phyloP scores from a whole-genome alignment of 768 basidiomycete species.

The Auricularia auricula-judae region DNA sequence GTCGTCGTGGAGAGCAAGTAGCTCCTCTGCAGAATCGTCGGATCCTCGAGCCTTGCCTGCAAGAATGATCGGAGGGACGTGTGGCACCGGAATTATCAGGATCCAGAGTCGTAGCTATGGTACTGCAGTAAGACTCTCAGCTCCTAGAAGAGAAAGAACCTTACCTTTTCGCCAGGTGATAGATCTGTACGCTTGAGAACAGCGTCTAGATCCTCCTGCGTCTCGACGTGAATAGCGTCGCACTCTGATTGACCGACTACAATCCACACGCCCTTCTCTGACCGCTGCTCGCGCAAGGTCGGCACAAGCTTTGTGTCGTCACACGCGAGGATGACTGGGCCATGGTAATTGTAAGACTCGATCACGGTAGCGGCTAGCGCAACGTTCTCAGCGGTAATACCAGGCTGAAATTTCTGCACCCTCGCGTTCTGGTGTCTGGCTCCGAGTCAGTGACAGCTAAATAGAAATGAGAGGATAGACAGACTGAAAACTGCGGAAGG shows the following conservation, averaged over 20 bases:
- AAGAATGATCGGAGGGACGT: conserved; percentile 24
- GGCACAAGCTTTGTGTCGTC: conserved; percentile 12
- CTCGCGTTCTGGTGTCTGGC: too few species aligned
- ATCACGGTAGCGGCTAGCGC: neutral
- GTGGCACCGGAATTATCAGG: conserved; percentile 21
- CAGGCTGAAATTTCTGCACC: conserved; percentile 5
- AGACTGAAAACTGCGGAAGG: neutral
- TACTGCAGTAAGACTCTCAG: conserved; percentile 10
- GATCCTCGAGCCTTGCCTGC: conserved; percentile 12
- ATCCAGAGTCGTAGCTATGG: conserved; percentile 19
- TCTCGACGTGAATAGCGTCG: conserved; percentile 7
- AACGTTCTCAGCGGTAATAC: conserved; percentile 8
- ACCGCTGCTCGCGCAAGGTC: conserved; percentile 5
- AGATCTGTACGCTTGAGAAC: conserved; percentile 8
- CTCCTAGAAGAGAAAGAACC: neutral
- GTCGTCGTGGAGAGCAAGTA: too few species aligned
- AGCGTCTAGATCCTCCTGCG: conserved; percentile 9
- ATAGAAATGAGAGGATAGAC: neutral
- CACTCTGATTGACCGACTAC: conserved; percentile 7
- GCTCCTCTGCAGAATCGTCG: neutral
- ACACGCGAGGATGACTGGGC: conserved; percentile 11
- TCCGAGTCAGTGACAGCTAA: too few species aligned
- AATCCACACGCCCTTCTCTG: conserved; percentile 8
- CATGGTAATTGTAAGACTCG: conserved; percentile 5
- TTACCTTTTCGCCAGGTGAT: conserved; percentile 12